A percentile compares a stretch with the other conserved stretches of the same genome.
Evolutionary conservation across 768 basidiomycete genomes (phyloP).

Genomic region (Mycena leptocephala): DNA sequence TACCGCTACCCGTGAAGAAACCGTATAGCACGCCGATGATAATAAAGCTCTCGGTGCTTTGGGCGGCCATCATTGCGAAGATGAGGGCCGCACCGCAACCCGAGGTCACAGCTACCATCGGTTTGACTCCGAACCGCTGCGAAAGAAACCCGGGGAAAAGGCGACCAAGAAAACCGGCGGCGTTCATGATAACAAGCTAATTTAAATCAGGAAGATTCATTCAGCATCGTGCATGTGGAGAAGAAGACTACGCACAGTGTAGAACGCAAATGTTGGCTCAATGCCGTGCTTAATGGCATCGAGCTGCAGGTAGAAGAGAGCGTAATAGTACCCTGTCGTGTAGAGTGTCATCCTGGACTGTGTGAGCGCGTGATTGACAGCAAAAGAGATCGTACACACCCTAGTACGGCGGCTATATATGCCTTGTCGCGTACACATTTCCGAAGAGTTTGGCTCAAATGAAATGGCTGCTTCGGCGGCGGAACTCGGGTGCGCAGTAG

Average conservation of each 20-base stretch:
- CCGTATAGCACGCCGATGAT: constrained; percentile 57
- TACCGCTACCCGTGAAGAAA: constrained; percentile 58
- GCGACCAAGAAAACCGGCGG: constrained; percentile 54
- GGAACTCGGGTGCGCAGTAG: constrained; percentile 36
- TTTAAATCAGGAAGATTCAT: constrained; percentile 33
- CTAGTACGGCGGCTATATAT: constrained; percentile 60
- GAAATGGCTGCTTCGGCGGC: constrained; percentile 49
- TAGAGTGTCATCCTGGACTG: constrained; percentile 51
- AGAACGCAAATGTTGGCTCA: constrained; percentile 65
- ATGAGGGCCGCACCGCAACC: constrained; percentile 47
- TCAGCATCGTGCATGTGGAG: neutral
- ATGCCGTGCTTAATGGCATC: constrained; percentile 66
- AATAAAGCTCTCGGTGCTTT: constrained; percentile 44
- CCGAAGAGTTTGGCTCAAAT: constrained; percentile 43
- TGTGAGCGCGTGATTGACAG: neutral
- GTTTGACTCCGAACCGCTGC: constrained; percentile 44
- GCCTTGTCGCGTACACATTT: constrained; percentile 60
- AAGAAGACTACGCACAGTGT: constrained; percentile 56
- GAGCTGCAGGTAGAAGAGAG: constrained; percentile 72
- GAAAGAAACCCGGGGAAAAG: constrained; percentile 54
- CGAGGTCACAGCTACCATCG: constrained; percentile 49
- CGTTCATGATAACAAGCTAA: constrained; percentile 58
- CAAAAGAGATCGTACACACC: constrained; percentile 45
- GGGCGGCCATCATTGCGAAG: constrained; percentile 54
- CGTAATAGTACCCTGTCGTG: constrained; percentile 61